A percentile compares a stretch with the other conserved stretches of the same genome.
Conservation (phyloP, 495 filamentous ascomycete genomes). For the Podospora appendiculata region DNA sequence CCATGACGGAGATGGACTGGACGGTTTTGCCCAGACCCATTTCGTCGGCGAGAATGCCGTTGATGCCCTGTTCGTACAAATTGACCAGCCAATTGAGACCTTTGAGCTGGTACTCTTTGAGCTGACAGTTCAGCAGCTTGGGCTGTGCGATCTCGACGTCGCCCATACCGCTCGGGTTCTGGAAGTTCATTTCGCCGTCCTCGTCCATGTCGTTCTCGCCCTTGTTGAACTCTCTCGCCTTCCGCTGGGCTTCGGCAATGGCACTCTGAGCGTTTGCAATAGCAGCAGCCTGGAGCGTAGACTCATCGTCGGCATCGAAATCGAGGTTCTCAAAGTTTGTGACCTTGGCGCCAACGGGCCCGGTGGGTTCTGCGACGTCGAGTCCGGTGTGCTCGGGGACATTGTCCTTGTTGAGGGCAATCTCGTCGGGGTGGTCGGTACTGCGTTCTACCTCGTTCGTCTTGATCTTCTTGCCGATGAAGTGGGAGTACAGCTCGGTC, state of each 20-base stretch:
- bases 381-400: conserved; percentile 32
- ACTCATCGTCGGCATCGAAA: conserved; percentile 93
- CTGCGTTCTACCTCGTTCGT: conserved; percentile 86
- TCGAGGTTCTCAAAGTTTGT: conserved; percentile 91
- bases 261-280: conserved; percentile 95
- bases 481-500: conserved; percentile 97
- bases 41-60: conserved; percentile 96
- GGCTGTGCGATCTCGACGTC: conserved; percentile 92
- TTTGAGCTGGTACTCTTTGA: conserved; percentile 98
- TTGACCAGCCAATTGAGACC: conserved; percentile 99
- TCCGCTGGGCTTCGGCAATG: conserved; percentile 88
- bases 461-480: conserved; percentile 98
- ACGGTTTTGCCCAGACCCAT: conserved; percentile 99
- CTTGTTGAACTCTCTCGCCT: conserved; percentile 86
- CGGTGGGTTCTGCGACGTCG: conserved; percentile 52
- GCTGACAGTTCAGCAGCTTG: conserved; percentile 82
- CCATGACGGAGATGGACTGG: conserved; percentile 98
- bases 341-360: conserved; percentile 56
- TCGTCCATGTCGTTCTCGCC: conserved; percentile 56
- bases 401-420: conserved; percentile 34
- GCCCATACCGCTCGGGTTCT: conserved; percentile 91
- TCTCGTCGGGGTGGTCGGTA: conserved; percentile 69
- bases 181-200: conserved; percentile 98
- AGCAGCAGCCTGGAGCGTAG: conserved; percentile 68
- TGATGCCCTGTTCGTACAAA: conserved; percentile 98